Percentiles rank a stretch among this genome's conserved stretches.
These are phyloP conservation scores for Chaetoceros tenuissimus DNA, from an alignment of 108 stramenopile species.

Conservation along the genomic window DNA sequence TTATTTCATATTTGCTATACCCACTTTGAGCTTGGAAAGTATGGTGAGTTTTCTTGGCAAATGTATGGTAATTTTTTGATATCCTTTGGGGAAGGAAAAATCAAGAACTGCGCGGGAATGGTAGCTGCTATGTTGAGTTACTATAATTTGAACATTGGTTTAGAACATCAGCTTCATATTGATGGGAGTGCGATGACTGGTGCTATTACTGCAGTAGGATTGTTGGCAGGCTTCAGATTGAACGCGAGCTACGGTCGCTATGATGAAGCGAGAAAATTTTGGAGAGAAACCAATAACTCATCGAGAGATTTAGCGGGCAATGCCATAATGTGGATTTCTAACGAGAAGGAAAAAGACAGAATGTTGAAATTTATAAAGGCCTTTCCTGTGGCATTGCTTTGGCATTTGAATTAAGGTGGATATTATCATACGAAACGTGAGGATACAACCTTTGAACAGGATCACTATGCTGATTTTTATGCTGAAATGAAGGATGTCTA, in stretches of 20 bases:
- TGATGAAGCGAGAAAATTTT: slow-evolving; percentile 26
- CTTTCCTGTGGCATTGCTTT: slow-evolving; percentile 33
- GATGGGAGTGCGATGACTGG: slow-evolving; percentile 19
- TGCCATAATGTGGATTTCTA: slow-evolving; percentile 33
- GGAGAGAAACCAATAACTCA: slow-evolving; percentile 19
- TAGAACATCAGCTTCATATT: slow-evolving; percentile 16
- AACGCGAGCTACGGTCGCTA: slow-evolving; percentile 40
- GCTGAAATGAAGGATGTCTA: slow-evolving; percentile 37
- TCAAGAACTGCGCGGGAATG: slow-evolving; percentile 13
- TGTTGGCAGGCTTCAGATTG: slow-evolving; percentile 42
- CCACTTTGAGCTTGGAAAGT: too few relatives aligned
- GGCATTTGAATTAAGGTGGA: slow-evolving; percentile 33
- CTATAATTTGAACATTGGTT: too few relatives aligned
- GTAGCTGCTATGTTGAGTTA: slow-evolving; percentile 33
- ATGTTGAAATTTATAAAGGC: slow-evolving; percentile 35
- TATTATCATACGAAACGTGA: slow-evolving; percentile 16
- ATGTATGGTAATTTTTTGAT: too few relatives aligned
- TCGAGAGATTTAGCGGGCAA: slow-evolving; percentile 33
- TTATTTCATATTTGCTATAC: too few relatives aligned
- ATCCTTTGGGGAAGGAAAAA: too few relatives aligned
- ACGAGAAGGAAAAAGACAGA: slow-evolving; percentile 11
- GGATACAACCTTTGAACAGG: slow-evolving; percentile 23
- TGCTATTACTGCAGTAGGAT: slow-evolving; percentile 39
- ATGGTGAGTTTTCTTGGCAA: too few relatives aligned
- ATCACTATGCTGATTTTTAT: slow-evolving; percentile 23